Evolutionary conservation across 2,329 filamentous ascomycete species (phyloP), one percentile per base, ranked within the genome.

Genomic region (Penicillium glabrum): DNA sequence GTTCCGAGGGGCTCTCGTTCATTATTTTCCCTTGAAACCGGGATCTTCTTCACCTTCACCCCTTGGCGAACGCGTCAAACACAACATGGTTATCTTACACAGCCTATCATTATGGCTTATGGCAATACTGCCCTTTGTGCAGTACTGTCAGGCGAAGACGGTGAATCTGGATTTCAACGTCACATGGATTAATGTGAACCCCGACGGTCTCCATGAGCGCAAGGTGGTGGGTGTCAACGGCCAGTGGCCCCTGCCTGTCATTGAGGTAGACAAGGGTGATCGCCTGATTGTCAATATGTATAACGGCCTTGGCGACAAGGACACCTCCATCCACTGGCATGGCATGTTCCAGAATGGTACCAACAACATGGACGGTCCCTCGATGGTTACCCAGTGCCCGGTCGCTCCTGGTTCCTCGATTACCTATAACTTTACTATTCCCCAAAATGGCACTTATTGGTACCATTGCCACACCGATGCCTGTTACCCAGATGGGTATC

Each of bases 271-370:
- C 62, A 86, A 89, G 61, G 89, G 88, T 21, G 90, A 95, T 64
- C 85, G 82, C 1, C 72, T 95, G 9, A 72, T 90, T 3, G 84
- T 92, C 44, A 84, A 89, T 31, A 79, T 91, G 50, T 76, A 84
- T 62, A 93, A 93, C 64, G 79, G 82, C 23, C 83, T 89, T 0
- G 77, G 79, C 13, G 89, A 91, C 62, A 72, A 83, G 62, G 83
- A 81, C 13, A 88, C 87, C 9, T 83, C 82, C 37, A 79, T 93
- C 5, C 90, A 93, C 69, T 93, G 89, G 71, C 90, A 93, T 63
- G 90, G 90, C 16, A 80, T 93, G 60, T 91, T 86, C 67, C 89
- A 91, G 68, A 90, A 90, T 62, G 88, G 88, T 11, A 89, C 88
- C 0, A 90, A 86, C 57, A 81, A 81, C 55, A 90, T 91, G 86